Conservation (phyloP, 352 stramenopile genomes). For the Phytopythium delawarense region DNA sequence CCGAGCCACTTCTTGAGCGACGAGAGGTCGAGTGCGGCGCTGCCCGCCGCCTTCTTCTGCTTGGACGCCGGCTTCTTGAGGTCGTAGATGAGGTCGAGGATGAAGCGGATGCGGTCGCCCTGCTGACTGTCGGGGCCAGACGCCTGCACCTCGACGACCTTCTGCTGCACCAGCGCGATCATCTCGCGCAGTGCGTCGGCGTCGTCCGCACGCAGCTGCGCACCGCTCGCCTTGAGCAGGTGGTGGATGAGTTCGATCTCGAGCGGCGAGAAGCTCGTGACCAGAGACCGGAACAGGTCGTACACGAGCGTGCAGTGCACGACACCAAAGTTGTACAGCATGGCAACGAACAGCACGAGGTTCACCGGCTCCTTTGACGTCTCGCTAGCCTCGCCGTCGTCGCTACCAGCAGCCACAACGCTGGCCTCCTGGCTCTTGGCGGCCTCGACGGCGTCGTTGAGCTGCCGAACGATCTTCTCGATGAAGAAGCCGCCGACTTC, state of each 20-base stretch:
- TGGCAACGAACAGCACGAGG: constrained; percentile 81
- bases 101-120: constrained; percentile 75
- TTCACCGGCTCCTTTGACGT: constrained; percentile 75
- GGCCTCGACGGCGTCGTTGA: constrained; percentile 42
- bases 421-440: constrained; percentile 15
- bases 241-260: constrained; percentile 89
- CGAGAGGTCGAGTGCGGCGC: constrained; percentile 55
- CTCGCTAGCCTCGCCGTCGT: constrained; percentile 23
- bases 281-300: constrained; percentile 83
- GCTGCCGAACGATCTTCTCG: constrained; percentile 64
- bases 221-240: constrained; percentile 75
- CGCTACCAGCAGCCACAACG: neutral
- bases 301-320: constrained; percentile 90
- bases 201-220: constrained; percentile 84
- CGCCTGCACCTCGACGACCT: constrained; percentile 42
- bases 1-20: constrained; percentile 93
- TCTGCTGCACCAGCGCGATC: constrained; percentile 77
- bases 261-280: constrained; percentile 62
- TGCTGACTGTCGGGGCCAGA: constrained; percentile 22
- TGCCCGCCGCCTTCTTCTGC: constrained; percentile 65
- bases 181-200: constrained; percentile 81
- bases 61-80: constrained; percentile 94
- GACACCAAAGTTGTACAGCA: constrained; percentile 90
- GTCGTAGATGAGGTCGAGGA: constrained; percentile 95
- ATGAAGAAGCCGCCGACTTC: constrained; percentile 82